A percentile compares a stretch with the other conserved stretches of the same genome.
These are phyloP conservation scores for Blastomyces emzantsi DNA, from an alignment of 2,329 filamentous ascomycete genomes.

Conservation along the genomic window DNA sequence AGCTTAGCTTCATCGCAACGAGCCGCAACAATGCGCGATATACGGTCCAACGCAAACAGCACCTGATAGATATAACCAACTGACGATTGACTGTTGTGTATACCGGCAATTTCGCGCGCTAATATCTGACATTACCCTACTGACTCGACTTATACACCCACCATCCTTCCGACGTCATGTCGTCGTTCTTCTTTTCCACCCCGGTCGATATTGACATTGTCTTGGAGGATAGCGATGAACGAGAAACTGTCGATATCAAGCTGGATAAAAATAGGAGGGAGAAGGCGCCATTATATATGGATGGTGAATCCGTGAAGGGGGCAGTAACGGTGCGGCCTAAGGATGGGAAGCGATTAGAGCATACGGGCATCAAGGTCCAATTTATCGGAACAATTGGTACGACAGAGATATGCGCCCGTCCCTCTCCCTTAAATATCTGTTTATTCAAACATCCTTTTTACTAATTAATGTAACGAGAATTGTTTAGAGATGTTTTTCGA, in stretches of 20 bases:
- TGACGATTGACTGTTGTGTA: background rate
- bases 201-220: constrained; percentile 99
- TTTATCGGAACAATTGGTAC: constrained; percentile 97
- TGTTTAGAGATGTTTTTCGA: constrained; percentile 96
- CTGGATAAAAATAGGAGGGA: constrained; percentile 96
- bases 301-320: constrained; percentile 96
- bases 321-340: constrained; percentile 92
- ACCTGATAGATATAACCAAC: background rate
- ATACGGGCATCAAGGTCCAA: constrained; percentile 98
- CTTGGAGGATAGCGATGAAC: constrained; percentile 88
- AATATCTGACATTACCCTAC: background rate
- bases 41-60: background rate
- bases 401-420: constrained; percentile 16
- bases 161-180: constrained; percentile 51
- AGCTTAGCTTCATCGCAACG: background rate
- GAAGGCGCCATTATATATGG: constrained; percentile 94
- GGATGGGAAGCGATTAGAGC: constrained; percentile 94
- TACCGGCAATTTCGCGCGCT: background rate
- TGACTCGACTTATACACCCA: background rate
- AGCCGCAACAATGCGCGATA: background rate
- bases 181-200: constrained; percentile 97
- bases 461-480: constrained; percentile 9
- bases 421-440: background rate
- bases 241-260: constrained; percentile 94
- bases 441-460: constrained; percentile 9